phyloP scores from a whole-genome alignment of 345 rosid genomes.

The Citrus glauca region DNA sequence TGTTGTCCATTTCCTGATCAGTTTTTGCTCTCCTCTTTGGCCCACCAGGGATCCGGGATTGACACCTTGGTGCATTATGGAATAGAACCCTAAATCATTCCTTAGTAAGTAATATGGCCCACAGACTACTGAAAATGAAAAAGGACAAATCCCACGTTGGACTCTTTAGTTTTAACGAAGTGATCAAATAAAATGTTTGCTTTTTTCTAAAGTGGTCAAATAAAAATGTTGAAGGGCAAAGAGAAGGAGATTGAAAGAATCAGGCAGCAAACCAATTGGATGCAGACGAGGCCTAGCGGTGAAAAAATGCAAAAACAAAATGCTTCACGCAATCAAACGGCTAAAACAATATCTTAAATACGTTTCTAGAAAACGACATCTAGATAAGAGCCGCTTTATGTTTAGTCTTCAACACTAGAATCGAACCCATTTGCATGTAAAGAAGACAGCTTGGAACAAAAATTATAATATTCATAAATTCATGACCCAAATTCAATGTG shows the following conservation, averaged over 20 bases:
- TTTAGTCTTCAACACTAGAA: conserved; percentile 8
- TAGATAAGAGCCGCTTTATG: not conserved
- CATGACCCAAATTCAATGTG: too few species aligned
- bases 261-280: not conserved
- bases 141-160: not conserved
- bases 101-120: conserved; percentile 35
- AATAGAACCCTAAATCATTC: conserved; percentile 35
- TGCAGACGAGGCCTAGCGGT: not conserved
- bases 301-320: not conserved
- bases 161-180: not conserved
- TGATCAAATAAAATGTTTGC: too few species aligned
- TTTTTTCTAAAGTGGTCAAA: not conserved
- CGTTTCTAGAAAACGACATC: not conserved
- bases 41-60: conserved; percentile 18
- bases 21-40: conserved; percentile 25
- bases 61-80: conserved; percentile 30
- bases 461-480: too few species aligned
- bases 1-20: conserved; percentile 14
- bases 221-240: not conserved
- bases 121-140: conserved; percentile 27
- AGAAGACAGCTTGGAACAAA: conserved; percentile 24
- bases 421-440: conserved; percentile 36
- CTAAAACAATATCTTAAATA: not conserved
- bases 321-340: conserved; percentile 1
- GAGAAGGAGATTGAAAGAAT: not conserved